Conservation (phyloP, 495 filamentous ascomycete genomes). For the Penicillium cataractarum region DNA sequence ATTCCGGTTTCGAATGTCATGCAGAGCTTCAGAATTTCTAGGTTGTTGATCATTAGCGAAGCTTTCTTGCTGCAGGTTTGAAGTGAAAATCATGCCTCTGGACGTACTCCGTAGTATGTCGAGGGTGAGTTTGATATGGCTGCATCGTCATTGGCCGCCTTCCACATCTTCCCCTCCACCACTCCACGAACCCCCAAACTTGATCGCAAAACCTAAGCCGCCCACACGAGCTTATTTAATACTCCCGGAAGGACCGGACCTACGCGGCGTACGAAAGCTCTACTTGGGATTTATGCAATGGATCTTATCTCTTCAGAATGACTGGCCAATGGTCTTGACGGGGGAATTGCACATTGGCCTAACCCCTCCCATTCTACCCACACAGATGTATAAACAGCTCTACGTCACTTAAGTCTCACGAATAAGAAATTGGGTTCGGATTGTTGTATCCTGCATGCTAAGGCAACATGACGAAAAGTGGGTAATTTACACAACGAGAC, state of each 20-base stretch:
- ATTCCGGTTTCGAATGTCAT: not conserved
- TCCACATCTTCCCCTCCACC: conserved; percentile 10
- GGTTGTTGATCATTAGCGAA: not conserved
- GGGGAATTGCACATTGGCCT: not conserved
- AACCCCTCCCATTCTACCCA: not conserved
- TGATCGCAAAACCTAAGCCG: not conserved
- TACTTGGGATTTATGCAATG: not conserved
- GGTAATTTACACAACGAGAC: conserved; percentile 49
- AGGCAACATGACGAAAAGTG: conserved; percentile 40
- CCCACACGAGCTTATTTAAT: not conserved
- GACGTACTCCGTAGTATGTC: not conserved
- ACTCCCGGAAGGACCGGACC: not conserved
- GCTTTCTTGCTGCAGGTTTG: not conserved
- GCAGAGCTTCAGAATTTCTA: not conserved
- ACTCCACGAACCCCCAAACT: not conserved
- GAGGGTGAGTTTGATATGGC: conserved; percentile 24
- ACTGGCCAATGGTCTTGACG: not conserved
- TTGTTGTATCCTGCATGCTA: conserved; percentile 40
- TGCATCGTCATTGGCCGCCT: conserved; percentile 21
- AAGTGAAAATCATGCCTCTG: not conserved
- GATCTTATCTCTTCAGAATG: not conserved
- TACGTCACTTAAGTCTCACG: conserved; percentile 4
- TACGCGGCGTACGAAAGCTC: not conserved
- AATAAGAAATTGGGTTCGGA: conserved; percentile 26
- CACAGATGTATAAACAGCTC: conserved; percentile 1